Conservation (phyloP, 768 basidiomycete genomes). For the Auriculariales sp. region DNA sequence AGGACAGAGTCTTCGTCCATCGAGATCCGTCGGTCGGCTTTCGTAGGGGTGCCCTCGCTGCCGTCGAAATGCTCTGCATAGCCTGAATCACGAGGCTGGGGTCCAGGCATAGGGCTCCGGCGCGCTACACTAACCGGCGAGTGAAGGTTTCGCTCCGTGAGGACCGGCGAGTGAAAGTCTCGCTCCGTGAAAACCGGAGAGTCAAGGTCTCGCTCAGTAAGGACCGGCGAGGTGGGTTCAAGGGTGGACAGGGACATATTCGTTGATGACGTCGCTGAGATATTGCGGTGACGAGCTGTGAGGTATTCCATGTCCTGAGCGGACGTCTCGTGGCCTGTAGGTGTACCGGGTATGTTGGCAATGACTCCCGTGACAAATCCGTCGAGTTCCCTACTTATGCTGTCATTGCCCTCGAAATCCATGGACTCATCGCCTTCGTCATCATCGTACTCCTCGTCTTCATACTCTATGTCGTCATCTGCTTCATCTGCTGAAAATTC, state of each 20-base stretch:
- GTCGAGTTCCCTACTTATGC: background rate
- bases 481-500: slow-evolving; percentile 60
- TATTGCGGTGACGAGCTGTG: slow-evolving; percentile 59
- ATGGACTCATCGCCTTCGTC: slow-evolving; percentile 19
- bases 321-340: too few species aligned
- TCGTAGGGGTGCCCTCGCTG: background rate
- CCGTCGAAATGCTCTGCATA: background rate
- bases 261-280: slow-evolving; percentile 30
- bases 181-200: too few species aligned
- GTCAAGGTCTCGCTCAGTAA: slow-evolving; percentile 35
- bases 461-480: slow-evolving; percentile 5
- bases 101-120: slow-evolving; percentile 1
- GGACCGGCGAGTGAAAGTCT: too few species aligned
- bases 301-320: slow-evolving; percentile 42
- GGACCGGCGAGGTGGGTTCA: slow-evolving; percentile 21
- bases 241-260: slow-evolving; percentile 29
- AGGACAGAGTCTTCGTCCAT: slow-evolving; percentile 1
- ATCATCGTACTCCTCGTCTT: slow-evolving; percentile 1
- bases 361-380: background rate
- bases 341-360: too few species aligned
- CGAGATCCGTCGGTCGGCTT: background rate
- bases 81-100: background rate
- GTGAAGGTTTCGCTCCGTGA: too few species aligned
- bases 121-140: too few species aligned
- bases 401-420: slow-evolving; percentile 5